Percentiles rank a stretch among this genome's conserved stretches.
Evolutionary conservation across 176 grass and related monocot species (phyloP).

Genomic region (Oryza meyeriana): DNA sequence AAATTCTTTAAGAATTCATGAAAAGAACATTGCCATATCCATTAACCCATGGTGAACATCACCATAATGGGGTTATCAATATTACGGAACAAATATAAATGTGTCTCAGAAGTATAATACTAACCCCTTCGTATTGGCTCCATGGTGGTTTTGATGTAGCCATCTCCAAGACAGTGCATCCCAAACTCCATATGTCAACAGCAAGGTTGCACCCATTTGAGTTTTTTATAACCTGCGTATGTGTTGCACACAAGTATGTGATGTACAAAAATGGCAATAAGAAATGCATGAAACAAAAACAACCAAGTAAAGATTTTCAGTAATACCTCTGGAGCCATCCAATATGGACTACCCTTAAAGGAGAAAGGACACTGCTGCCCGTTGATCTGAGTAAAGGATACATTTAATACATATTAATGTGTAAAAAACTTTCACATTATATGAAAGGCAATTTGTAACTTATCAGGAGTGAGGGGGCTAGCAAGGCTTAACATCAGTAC

Average conservation of each 20-base stretch:
- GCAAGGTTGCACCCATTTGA: constrained; percentile 96
- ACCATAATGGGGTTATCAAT: not conserved
- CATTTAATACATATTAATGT: not conserved
- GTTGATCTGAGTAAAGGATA: constrained; percentile 56
- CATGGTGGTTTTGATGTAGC: constrained; percentile 98
- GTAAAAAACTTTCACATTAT: not conserved
- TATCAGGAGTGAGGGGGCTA: not conserved
- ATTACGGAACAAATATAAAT: constrained; percentile 29
- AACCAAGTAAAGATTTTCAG: constrained; percentile 24
- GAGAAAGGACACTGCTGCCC: constrained; percentile 93
- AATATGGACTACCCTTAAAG: constrained; percentile 98
- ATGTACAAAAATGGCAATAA: constrained; percentile 20
- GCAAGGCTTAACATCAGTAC: not conserved
- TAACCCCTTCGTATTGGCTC: constrained; percentile 98
- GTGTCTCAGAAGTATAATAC: constrained; percentile 26
- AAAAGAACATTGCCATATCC: not conserved
- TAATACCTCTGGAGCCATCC: constrained; percentile 98
- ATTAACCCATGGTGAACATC: not conserved
- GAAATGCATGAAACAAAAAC: constrained; percentile 15
- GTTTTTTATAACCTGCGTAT: constrained; percentile 88
- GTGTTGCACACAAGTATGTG: constrained; percentile 12
- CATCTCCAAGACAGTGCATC: constrained; percentile 99
- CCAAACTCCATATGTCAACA: constrained; percentile 98
- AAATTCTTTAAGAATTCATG: not conserved
- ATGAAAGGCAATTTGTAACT: not conserved